Conservation (phyloP, 108 stramenopile genomes). For the Fistulifera solaris region DNA sequence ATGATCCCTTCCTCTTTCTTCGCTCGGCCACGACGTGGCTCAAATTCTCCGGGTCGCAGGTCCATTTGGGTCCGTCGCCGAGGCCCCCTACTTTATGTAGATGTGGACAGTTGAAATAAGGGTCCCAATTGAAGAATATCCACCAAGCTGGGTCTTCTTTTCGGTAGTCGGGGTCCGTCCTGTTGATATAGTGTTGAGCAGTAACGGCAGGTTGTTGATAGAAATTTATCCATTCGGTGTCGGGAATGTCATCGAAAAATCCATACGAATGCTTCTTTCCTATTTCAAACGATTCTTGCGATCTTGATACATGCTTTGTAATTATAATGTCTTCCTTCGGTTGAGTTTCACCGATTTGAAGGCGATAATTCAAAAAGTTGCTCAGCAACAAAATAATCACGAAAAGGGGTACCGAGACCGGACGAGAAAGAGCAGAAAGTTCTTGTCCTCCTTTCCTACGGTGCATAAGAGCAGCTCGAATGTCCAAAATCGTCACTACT, state of each 20-base stretch:
- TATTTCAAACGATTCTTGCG: too few relatives aligned
- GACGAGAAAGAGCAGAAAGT: too few relatives aligned
- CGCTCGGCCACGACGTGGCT: not conserved
- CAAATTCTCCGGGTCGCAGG: slow-evolving; percentile 27
- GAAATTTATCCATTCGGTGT: slow-evolving; percentile 11
- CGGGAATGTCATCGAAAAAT: slow-evolving; percentile 23
- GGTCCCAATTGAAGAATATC: slow-evolving; percentile 32
- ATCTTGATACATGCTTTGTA: too few relatives aligned
- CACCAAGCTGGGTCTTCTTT: slow-evolving; percentile 1
- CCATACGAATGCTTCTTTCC: slow-evolving; percentile 13
- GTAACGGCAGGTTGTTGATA: not conserved
- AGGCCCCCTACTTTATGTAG: slow-evolving; percentile 15
- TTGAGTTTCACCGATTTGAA: too few relatives aligned
- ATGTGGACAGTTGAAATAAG: slow-evolving; percentile 29
- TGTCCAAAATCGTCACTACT: too few relatives aligned
- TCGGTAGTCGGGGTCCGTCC: not conserved
- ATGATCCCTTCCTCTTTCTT: not conserved
- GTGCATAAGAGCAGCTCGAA: too few relatives aligned
- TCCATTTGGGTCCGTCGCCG: slow-evolving; percentile 25
- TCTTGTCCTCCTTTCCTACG: too few relatives aligned
- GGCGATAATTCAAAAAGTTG: too few relatives aligned
- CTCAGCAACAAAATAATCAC: too few relatives aligned
- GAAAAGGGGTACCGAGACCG: too few relatives aligned
- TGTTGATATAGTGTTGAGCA: slow-evolving; percentile 1
- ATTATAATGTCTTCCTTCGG: too few relatives aligned